Percentiles rank a stretch among this genome's conserved stretches.
Conservation (phyloP, 1,284 basidiomycete genomes). For the Cryptococcus sp. region DNA sequence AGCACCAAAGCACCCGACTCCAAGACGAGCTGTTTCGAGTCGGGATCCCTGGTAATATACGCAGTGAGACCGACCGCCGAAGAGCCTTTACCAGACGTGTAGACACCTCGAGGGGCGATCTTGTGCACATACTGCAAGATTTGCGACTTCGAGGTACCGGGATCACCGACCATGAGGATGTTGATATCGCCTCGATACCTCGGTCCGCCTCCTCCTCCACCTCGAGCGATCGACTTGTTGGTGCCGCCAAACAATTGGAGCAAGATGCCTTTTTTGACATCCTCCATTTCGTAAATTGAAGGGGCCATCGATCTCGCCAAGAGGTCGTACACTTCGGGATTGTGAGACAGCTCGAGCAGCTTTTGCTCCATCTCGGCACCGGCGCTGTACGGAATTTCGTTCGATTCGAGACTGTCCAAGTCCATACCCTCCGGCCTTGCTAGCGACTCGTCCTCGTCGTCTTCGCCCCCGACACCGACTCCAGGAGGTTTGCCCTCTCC, state of each 20-base stretch:
- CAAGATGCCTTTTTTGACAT: slow-evolving; percentile 96
- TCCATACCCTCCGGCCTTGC: slow-evolving; percentile 47
- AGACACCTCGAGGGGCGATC: slow-evolving; percentile 94
- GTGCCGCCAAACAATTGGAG: slow-evolving; percentile 95
- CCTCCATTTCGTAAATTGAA: slow-evolving; percentile 96
- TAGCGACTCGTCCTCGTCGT: slow-evolving; percentile 57
- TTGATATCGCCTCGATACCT: slow-evolving; percentile 98
- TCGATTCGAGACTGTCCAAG: slow-evolving; percentile 44
- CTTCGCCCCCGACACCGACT: slow-evolving; percentile 78
- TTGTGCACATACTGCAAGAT: slow-evolving; percentile 97
- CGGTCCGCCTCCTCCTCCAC: slow-evolving; percentile 91
- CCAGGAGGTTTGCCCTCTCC: slow-evolving; percentile 54
- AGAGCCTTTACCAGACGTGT: slow-evolving; percentile 93
- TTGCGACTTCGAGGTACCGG: slow-evolving; percentile 95
- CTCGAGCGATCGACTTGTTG: slow-evolving; percentile 87
- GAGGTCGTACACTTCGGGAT: slow-evolving; percentile 81
- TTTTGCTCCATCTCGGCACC: slow-evolving; percentile 55
- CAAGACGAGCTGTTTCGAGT: slow-evolving; percentile 94
- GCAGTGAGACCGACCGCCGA: slow-evolving; percentile 98
- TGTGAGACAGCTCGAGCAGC: slow-evolving; percentile 62
- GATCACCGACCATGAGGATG: slow-evolving; percentile 92
- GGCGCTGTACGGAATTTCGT: slow-evolving; percentile 50
- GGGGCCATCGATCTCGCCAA: slow-evolving; percentile 84
- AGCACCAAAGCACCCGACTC: slow-evolving; percentile 96
- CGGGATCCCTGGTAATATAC: slow-evolving; percentile 95